phyloP scores from a whole-genome alignment of 1,284 basidiomycete species.

The Phenoliferia sp. region DNA sequence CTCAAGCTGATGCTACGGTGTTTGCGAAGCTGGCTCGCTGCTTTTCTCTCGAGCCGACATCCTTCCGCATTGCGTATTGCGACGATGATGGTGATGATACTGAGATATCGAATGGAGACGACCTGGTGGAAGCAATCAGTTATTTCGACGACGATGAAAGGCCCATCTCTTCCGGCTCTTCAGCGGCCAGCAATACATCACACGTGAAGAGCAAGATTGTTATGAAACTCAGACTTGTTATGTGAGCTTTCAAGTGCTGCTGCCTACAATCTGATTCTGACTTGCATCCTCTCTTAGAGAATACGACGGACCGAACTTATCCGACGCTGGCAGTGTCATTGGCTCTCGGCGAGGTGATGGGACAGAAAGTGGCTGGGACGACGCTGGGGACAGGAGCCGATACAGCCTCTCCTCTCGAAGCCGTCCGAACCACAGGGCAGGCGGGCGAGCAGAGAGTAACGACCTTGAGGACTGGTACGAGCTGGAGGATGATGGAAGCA shows the following conservation, averaged over 20 bases:
- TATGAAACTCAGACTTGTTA: not conserved
- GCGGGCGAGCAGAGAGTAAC: not conserved
- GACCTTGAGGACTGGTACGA: not conserved
- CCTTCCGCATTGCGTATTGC: constrained; percentile 13
- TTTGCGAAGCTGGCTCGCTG: constrained; percentile 3
- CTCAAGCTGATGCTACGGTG: not conserved
- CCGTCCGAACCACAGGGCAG: not conserved
- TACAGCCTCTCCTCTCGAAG: too few relatives aligned
- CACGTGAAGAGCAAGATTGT: not conserved
- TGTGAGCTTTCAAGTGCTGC: too few relatives aligned
- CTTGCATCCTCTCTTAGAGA: not conserved
- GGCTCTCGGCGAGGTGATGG: not conserved
- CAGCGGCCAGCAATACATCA: constrained; percentile 1
- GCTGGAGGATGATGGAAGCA: not conserved
- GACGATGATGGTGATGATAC: constrained; percentile 22
- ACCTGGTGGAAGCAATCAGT: constrained; percentile 11
- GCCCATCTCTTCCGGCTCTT: not conserved
- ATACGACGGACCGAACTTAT: constrained; percentile 1
- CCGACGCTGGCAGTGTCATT: not conserved
- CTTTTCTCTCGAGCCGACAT: constrained; percentile 9
- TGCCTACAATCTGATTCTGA: too few relatives aligned
- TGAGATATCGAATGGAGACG: constrained; percentile 4
- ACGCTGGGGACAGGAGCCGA: not conserved
- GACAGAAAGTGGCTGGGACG: constrained; percentile 1
- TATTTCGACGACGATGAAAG: constrained; percentile 7